These are phyloP conservation scores for Komagataella pastoris DNA, from an alignment of 805 yeast genomes.

Conservation along the genomic window DNA sequence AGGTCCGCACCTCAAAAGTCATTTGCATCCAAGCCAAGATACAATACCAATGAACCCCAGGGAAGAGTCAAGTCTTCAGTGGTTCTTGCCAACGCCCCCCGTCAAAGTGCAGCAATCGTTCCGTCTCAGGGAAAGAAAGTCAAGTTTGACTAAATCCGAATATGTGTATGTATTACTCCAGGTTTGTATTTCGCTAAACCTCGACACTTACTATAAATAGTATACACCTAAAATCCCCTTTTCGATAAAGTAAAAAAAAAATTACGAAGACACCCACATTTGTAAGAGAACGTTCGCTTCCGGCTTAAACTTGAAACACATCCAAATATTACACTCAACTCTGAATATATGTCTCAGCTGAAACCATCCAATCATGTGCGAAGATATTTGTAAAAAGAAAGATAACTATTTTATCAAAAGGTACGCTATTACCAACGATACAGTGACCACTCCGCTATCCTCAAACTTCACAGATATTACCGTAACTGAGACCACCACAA, in stretches of 20 bases:
- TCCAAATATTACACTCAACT: background rate
- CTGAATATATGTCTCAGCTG: background rate
- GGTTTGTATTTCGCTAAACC: background rate
- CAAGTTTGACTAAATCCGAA: constrained; percentile 36
- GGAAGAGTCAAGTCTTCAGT: constrained; percentile 58
- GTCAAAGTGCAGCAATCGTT: constrained; percentile 83
- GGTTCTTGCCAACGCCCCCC: constrained; percentile 78
- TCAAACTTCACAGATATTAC: background rate
- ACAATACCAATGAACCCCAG: background rate
- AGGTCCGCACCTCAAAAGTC: constrained; percentile 1
- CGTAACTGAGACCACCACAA: background rate
- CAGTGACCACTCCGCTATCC: background rate
- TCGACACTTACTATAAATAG: background rate
- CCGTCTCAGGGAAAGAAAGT: constrained; percentile 82
- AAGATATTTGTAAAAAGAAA: background rate
- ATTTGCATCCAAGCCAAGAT: constrained; percentile 1
- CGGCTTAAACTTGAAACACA: background rate
- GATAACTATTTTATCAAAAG: background rate
- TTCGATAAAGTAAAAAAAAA: background rate
- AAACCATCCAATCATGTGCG: background rate
- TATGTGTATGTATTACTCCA: background rate
- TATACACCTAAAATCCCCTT: background rate
- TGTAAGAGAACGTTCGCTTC: background rate
- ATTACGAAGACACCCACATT: background rate
- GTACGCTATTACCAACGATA: background rate